Base-by-base conservation (phyloP, 768 basidiomycete species). In the Nevesoporus exiguus region DNA sequence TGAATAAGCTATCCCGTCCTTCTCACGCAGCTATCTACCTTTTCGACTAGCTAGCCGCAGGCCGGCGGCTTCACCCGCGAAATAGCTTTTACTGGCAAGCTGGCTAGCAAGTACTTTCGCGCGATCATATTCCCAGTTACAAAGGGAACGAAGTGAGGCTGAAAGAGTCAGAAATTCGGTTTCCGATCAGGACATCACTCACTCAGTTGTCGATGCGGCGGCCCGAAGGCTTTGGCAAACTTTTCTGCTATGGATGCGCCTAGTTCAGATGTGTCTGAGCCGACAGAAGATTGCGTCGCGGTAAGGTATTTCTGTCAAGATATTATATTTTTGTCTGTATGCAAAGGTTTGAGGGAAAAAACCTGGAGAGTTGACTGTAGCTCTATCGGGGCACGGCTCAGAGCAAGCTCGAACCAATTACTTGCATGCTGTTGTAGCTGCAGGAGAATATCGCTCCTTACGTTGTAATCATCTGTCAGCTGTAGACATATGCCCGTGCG, bases 311-410 rank as follows among this genome's bases (percentile, higher is more conserved):
- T 90, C 92, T 97, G 65, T 37, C 27, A 27, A 29, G 24, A 49
- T 24, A 29, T 52, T 51, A 57, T 25, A 49, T 36, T 10, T 42
- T 25, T 40, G 31, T 22, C 25, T 48, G 10, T n/a, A 37, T 0
- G 11, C 24, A 27, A 29, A n/a, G 33, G 33, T 29, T 46, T 15
- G 5, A n/a, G 29, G 24, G 13, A 27, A 45, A 76, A 40, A 64
- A 90, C 93, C 80, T 96, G 93, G 50, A 99, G 74, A 0, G 92
- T 93, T 0, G 93, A 90, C 57, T 95, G 93, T 45, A 98, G 73
- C 68, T 97, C 95, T 66, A 94, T 81, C 0, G 96, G 96, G 1
- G 95, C 93, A 19, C 94, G 84, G 11, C 86, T 83, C 31, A 98
- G 75, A 1, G 91, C 93, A 37, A 93, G 73, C 52, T 88, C 84